These are phyloP conservation scores for Thuja plicata DNA, from an alignment of 83 land plant species.

Conservation along the genomic window DNA sequence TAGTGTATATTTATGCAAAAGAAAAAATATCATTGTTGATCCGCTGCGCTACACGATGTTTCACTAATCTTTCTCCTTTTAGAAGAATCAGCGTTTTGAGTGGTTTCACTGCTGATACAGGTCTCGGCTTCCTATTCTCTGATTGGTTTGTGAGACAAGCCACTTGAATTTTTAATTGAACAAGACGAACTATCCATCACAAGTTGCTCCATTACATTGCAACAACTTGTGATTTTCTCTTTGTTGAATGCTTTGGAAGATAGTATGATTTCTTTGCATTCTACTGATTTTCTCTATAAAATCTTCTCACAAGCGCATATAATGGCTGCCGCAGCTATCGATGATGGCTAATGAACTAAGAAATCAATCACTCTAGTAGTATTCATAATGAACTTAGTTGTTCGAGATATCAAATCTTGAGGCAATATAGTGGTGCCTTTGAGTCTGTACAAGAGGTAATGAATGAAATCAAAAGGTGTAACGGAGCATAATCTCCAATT, in stretches of 20 bases:
- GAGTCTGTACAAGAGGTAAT: no score
- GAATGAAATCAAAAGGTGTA: no score
- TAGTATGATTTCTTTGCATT: constrained; percentile 32
- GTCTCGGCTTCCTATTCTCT: constrained; percentile 56
- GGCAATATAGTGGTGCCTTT: no score
- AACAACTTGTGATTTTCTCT: constrained; percentile 48
- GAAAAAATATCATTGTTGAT: no score
- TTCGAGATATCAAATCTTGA: no score
- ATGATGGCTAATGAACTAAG: constrained; percentile 42
- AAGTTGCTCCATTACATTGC: constrained; percentile 33
- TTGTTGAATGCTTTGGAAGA: constrained; percentile 42
- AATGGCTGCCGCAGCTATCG: constrained; percentile 50
- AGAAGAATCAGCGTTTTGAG: not conserved
- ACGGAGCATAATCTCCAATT: no score
- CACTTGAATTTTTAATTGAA: constrained; percentile 21
- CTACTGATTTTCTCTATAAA: constrained; percentile 20
- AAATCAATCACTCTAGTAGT: no score
- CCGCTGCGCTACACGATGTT: no score
- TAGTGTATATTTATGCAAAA: no score
- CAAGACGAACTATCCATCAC: constrained; percentile 13
- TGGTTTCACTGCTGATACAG: constrained; percentile 2
- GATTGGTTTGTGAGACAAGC: constrained; percentile 42
- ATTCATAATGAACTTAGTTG: no score
- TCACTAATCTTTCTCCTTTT: constrained; percentile 11
- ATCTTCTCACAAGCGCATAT: constrained; percentile 43